Evolutionary conservation across 352 stramenopile species (phyloP), one percentile per base, ranked within the genome.

Genomic region (Phytophthora hybrid): DNA sequence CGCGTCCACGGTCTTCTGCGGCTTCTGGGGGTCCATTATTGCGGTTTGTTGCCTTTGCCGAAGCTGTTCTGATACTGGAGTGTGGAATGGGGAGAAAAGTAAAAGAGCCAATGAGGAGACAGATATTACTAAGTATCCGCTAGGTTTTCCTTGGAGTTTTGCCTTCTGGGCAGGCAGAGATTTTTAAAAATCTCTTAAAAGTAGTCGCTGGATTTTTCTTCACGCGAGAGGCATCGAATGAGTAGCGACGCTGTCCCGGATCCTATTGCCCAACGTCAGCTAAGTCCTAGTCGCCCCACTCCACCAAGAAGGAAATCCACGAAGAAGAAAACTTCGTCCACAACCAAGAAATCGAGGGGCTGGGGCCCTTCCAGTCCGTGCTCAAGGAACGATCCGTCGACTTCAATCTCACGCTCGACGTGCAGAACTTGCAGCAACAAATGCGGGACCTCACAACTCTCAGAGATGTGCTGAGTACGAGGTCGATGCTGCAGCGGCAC

Each of bases 361-460:
- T 81, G 70, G 73, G 73, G 3, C 73, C 73, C 9, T 83, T 71
- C 65, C 63, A 72, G 31, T 81, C 74, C 9, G 66, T 84, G 18
- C 14, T 70, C 21, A 77, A 75, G 31, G 73, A 85, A 60, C 70
- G 79, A 6, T 78, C 76, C 7, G 59, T 81, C 9, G 76, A 78
- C n/a, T 83, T 86, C 63, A 86, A 83, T 59, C 69, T 86, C 16
- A 83, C 64, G 51, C 74, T 86, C 14, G 76, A 85, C 68, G 73
- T 86, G 52, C 71, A 86, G 58, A 68, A 63, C 29, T 59, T 86
- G 21, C 60, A 56, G 26, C 76, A 86, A 23, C 66, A 83, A 64
- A 72, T 83, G 56, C 76, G 75, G 57, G 55, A 81, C 11, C 41
- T 76, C 26, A 57, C 53, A 26, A 69, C 46, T 5, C 31, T 55